Conservation (phyloP, 1,284 basidiomycete genomes). For the Ustilago cynodontis region DNA sequence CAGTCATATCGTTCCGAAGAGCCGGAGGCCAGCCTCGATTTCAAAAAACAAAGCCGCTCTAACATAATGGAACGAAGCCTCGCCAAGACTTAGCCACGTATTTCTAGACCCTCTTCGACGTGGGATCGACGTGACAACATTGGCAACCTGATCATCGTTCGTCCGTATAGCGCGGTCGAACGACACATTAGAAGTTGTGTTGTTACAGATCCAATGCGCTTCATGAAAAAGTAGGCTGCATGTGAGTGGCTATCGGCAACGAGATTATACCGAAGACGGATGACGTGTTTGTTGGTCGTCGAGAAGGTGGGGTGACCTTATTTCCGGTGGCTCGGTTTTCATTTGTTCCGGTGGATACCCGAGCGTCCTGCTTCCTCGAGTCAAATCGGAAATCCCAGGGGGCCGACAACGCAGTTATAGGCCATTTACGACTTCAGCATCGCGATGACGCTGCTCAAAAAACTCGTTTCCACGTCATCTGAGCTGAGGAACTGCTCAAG, state of each 20-base stretch:
- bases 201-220: no score
- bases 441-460: no score
- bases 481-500: no score
- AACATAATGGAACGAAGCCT: not conserved
- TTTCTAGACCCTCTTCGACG: not conserved
- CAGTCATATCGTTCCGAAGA: not conserved
- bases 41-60: not conserved
- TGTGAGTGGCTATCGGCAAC: no score
- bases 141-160: not conserved
- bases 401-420: no score
- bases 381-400: no score
- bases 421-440: no score
- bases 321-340: not conserved
- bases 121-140: not conserved
- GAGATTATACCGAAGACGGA: no score
- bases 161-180: not conserved
- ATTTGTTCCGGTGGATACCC: not conserved
- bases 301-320: not conserved
- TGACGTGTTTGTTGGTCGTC: no score
- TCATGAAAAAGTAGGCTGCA: no score
- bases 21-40: not conserved
- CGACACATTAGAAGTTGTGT: no score
- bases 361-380: constrained; percentile 1
- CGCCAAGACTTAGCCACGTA: not conserved
- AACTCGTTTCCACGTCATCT: no score